Base-by-base conservation (phyloP, 495 filamentous ascomycete genomes). In the Thermothielavioides terrestris region DNA sequence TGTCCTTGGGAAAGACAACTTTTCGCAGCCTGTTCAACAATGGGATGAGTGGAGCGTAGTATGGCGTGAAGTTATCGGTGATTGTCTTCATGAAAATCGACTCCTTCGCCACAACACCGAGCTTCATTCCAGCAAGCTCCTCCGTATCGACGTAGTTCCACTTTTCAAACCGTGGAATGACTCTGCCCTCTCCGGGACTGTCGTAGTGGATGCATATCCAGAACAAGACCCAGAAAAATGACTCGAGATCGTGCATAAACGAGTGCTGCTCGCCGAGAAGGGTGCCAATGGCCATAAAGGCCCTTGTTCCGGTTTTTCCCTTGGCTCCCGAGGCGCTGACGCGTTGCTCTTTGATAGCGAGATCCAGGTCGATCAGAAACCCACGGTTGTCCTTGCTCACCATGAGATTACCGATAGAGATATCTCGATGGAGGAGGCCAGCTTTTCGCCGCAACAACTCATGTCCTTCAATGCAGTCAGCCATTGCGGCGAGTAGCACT, bases 401-500 rank as follows among this genome's bases (percentile, higher is more conserved):
- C 17, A 37, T 37, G 17, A 37, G 26, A 14, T 74, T 74, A 22
- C 64, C 63, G 20, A 67, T 57, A 9, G 42, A 28, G 17, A 73
- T 65, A 46, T 71, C 59, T 46, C 61, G 39, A 43, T 73, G 60
- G 10, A 72, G 59, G 36, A 55, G 32, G 42, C 47, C 26, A 10
- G 47, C 47, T 32, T 46, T 17, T 12, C 6, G 17, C 18, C 58
- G 34, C 25, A 55, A 11, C 0, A 47, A 55, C 11, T 55, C 41
- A 9, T 51, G 27, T 25, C 42, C 47, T 40, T 37, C 35, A 50
- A 74, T 70, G 10, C 55, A 75, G 35, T 50, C 56, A 22, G 65
- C 61, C 12, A 75, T 40, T 10, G 66, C 67, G 44, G 50, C 51
- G 41, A 75, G 60, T 35, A 77, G 39, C n/a, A 58, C 58, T n/a